Conservation (phyloP, 2,329 filamentous ascomycete genomes). For the Exophiala sp. region DNA sequence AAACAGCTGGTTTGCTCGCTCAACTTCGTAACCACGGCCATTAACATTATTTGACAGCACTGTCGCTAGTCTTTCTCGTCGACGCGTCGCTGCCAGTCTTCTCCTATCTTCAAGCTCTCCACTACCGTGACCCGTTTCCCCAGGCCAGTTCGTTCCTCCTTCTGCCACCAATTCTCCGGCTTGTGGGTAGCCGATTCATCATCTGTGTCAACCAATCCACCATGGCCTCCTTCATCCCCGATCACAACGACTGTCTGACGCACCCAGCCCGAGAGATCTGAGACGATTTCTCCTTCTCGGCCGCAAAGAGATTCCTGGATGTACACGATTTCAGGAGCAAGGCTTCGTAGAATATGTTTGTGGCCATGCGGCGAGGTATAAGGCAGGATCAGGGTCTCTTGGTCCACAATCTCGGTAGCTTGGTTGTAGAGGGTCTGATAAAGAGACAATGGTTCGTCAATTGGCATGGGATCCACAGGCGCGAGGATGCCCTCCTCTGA, state of each 20-base stretch:
- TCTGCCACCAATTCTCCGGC: conserved; percentile 61
- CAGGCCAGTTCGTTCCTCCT: conserved; percentile 72
- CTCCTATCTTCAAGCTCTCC: conserved; percentile 70
- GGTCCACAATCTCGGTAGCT: conserved; percentile 71
- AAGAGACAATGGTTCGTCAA: conserved; percentile 46
- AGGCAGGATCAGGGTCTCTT: conserved; percentile 78
- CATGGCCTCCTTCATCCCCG: conserved; percentile 54
- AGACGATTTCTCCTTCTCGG: conserved; percentile 64
- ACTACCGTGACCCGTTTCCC: conserved; percentile 85
- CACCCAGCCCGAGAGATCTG: conserved; percentile 59
- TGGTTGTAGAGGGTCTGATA: conserved; percentile 78
- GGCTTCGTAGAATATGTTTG: conserved; percentile 76
- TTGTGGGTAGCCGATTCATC: conserved; percentile 46
- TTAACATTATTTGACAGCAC: neutral
- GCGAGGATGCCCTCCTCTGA: conserved; percentile 51
- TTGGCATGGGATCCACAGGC: conserved; percentile 36
- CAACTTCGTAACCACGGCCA: neutral
- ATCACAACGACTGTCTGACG: conserved; percentile 57
- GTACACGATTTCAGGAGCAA: conserved; percentile 81
- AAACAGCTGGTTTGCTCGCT: neutral
- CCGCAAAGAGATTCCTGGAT: conserved; percentile 80
- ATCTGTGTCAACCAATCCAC: conserved; percentile 76
- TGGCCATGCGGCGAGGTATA: conserved; percentile 81
- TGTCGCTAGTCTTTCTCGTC: conserved; percentile 52
- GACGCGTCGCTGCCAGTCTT: conserved; percentile 80